phyloP scores from a whole-genome alignment of 441 rosid species.

The Caryocar brasiliense region DNA sequence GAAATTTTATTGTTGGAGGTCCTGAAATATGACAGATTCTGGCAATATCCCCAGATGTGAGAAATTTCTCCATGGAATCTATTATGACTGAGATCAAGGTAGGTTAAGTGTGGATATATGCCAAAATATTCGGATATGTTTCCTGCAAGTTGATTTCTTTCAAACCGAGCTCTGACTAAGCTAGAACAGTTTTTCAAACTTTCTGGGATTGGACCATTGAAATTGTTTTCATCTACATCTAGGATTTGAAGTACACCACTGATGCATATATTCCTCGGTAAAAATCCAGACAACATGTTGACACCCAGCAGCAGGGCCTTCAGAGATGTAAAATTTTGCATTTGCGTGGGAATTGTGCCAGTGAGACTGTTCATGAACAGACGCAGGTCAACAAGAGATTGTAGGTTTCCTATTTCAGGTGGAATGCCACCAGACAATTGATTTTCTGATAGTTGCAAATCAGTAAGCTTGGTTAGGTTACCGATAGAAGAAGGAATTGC shows the following conservation, averaged over 20 bases:
- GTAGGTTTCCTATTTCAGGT: too few relatives aligned
- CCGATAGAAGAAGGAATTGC: too few relatives aligned
- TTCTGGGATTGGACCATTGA: neutral
- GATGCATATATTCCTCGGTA: neutral
- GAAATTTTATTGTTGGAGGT: constrained; percentile 15
- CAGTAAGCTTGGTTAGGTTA: too few relatives aligned
- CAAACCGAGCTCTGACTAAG: neutral
- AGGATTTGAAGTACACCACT: neutral
- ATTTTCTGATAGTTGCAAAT: too few relatives aligned
- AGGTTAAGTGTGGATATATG: constrained; percentile 18
- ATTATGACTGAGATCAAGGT: constrained; percentile 25
- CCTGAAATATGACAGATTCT: constrained; percentile 5
- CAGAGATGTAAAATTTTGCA: constrained; percentile 31
- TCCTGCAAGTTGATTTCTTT: constrained; percentile 14
- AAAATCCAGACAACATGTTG: constrained; percentile 20
- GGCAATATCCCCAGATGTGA: constrained; percentile 15
- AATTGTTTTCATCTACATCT: neutral
- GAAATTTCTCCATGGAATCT: constrained; percentile 23
- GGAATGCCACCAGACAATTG: too few relatives aligned
- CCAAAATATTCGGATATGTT: constrained; percentile 28
- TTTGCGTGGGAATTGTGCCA: constrained; percentile 34
- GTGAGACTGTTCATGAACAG: constrained; percentile 31
- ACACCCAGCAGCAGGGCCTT: constrained; percentile 11
- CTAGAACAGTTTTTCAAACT: constrained; percentile 1
- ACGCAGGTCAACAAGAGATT: constrained; percentile 14